Evolutionary conservation across 768 basidiomycete species (phyloP).

Genomic region (Lyophyllum atratum): DNA sequence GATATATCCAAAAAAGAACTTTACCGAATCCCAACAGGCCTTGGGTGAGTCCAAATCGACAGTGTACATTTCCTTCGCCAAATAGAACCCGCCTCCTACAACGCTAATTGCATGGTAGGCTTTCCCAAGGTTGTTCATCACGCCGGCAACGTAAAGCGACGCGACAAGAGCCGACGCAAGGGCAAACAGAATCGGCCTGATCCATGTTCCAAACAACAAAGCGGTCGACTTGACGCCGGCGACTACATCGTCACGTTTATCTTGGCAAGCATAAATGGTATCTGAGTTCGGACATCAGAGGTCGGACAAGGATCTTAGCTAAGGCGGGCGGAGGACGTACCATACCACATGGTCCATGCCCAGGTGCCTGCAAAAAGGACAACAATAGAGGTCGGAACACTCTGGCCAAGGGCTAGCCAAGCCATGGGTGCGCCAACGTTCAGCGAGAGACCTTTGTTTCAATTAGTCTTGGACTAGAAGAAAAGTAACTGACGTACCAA

Average conservation of each 20-base stretch:
- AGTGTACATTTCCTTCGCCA: constrained; percentile 8
- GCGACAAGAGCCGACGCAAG: constrained; percentile 11
- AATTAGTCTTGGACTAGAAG: not conserved
- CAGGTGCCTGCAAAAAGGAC: constrained; percentile 2
- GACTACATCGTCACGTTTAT: constrained; percentile 56
- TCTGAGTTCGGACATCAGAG: constrained; percentile 23
- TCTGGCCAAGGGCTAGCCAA: constrained; percentile 20
- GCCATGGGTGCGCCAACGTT: constrained; percentile 30
- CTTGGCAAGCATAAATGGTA: constrained; percentile 64
- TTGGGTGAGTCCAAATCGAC: constrained; percentile 15
- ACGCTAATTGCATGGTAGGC: constrained; percentile 15
- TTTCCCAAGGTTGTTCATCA: constrained; percentile 12
- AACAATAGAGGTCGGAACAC: not conserved
- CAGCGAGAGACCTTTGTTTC: constrained; percentile 24
- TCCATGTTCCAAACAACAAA: constrained; percentile 51
- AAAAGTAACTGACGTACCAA: constrained; percentile 3
- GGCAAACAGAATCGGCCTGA: constrained; percentile 26
- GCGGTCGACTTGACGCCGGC: constrained; percentile 67
- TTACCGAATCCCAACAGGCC: constrained; percentile 17
- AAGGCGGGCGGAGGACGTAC: constrained; percentile 1
- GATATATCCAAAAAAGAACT: not conserved
- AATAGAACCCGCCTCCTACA: constrained; percentile 9
- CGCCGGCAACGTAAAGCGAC: constrained; percentile 14
- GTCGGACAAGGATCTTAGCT: not conserved
- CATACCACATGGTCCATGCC: constrained; percentile 20